phyloP scores from a whole-genome alignment of 257 asterid genomes.

The Galeopsis tetrahit region DNA sequence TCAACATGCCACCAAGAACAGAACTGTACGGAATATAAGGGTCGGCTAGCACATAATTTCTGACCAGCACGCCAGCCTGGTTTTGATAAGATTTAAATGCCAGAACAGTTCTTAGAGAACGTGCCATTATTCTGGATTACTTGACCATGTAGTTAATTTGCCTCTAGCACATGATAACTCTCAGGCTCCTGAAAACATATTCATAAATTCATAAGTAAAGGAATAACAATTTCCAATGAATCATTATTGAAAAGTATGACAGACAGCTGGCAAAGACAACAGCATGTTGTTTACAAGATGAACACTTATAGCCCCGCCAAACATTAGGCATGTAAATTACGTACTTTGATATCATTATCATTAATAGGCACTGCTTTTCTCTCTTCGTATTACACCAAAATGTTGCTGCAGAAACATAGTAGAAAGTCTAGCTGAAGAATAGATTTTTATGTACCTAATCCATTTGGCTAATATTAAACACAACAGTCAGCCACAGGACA shows the following conservation, averaged over 20 bases:
- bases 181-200: conserved; percentile 45
- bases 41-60: conserved; percentile 79
- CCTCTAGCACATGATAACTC: conserved; percentile 44
- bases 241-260: conserved; percentile 7
- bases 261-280: conserved; percentile 20
- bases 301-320: conserved; percentile 1
- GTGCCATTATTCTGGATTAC: conserved; percentile 57
- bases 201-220: conserved; percentile 18
- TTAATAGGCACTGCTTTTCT: conserved; percentile 16
- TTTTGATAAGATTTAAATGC: conserved; percentile 67
- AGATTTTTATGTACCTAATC: not conserved
- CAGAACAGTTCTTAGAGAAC: conserved; percentile 56
- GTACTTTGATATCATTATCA: conserved; percentile 8
- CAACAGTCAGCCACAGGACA: conserved; percentile 1
- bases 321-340: not conserved
- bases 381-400: not conserved
- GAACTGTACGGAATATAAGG: conserved; percentile 84
- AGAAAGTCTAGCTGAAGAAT: not conserved
- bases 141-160: conserved; percentile 37
- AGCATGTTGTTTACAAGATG: conserved; percentile 17
- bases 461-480: conserved; percentile 19
- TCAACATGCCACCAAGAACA: conserved; percentile 69
- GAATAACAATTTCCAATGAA: not conserved
- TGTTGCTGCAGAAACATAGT: not conserved
- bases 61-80: conserved; percentile 76